phyloP scores from a whole-genome alignment of 768 basidiomycete genomes.

The Tricholoma hemisulphureum region DNA sequence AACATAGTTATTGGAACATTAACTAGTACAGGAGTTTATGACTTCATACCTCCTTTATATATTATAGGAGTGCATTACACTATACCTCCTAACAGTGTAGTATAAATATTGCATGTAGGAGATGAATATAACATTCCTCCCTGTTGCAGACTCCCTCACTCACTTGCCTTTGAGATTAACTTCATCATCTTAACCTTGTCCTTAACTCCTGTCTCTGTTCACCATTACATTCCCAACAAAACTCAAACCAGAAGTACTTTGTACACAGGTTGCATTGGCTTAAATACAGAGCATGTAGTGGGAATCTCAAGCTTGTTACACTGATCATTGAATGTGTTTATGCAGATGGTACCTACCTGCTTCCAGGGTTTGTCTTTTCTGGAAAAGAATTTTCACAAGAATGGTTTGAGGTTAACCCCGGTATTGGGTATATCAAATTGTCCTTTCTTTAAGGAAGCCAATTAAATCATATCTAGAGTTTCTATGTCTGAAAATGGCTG shows the following conservation, averaged over 20 bases:
- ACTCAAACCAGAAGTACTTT: slow-evolving; percentile 17
- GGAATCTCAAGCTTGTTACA: slow-evolving; percentile 40
- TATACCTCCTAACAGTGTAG: too few relatives aligned
- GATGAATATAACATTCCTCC: too few relatives aligned
- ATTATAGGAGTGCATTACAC: too few relatives aligned
- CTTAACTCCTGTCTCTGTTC: too few relatives aligned
- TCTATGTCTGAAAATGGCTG: slow-evolving; percentile 38
- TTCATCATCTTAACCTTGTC: too few relatives aligned
- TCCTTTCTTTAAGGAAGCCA: slow-evolving; percentile 2
- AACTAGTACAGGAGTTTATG: too few relatives aligned
- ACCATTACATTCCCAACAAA: too few relatives aligned
- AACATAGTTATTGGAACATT: too few relatives aligned
- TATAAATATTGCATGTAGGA: too few relatives aligned
- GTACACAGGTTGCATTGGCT: slow-evolving; percentile 9
- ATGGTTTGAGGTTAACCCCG: slow-evolving; percentile 24
- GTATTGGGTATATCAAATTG: slow-evolving; percentile 14
- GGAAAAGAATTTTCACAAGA: slow-evolving; percentile 22
- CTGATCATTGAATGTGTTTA: slow-evolving; percentile 40
- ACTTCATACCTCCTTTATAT: too few relatives aligned
- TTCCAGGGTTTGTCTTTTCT: slow-evolving; percentile 22
- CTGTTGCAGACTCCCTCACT: too few relatives aligned
- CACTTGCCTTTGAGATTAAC: too few relatives aligned
- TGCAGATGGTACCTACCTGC: slow-evolving; percentile 33
- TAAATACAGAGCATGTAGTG: slow-evolving; percentile 24
- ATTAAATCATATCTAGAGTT: slow-evolving; percentile 23